Percentiles rank a stretch among this genome's conserved stretches.
phyloP scores from a whole-genome alignment of 2,329 filamentous ascomycete genomes.

The Amphichorda felina region DNA sequence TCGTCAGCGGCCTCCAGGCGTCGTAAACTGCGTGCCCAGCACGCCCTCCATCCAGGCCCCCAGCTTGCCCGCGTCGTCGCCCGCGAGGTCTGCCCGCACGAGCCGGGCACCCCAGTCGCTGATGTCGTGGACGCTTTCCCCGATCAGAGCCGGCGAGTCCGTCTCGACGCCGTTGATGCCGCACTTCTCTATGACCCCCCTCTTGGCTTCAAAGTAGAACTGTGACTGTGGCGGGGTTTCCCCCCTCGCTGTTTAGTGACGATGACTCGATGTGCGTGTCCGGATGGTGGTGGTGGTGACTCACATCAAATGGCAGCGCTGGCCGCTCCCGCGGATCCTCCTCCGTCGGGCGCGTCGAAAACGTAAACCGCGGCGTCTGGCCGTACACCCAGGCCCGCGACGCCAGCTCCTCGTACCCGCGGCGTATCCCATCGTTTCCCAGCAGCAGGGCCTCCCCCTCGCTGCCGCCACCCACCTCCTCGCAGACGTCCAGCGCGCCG shows the following conservation, averaged over 20 bases:
- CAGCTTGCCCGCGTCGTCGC: neutral
- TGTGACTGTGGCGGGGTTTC: too few relatives aligned
- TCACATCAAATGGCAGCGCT: conserved; percentile 31
- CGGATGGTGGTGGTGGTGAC: too few relatives aligned
- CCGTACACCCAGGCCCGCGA: conserved; percentile 66
- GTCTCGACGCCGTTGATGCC: conserved; percentile 9
- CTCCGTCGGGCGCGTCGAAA: conserved; percentile 49
- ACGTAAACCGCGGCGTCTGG: conserved; percentile 76
- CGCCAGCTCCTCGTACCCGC: conserved; percentile 24
- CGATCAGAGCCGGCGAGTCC: neutral
- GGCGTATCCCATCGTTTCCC: conserved; percentile 27
- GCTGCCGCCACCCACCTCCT: conserved; percentile 31
- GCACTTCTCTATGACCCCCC: conserved; percentile 23
- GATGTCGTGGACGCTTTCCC: conserved; percentile 1
- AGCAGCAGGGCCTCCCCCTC: conserved; percentile 26
- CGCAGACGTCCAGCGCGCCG: conserved; percentile 15
- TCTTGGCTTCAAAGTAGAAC: conserved; percentile 21
- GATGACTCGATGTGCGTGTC: too few relatives aligned
- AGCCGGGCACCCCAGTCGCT: conserved; percentile 3
- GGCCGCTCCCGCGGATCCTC: conserved; percentile 46
- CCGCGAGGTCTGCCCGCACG: neutral
- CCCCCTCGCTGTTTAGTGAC: too few relatives aligned
- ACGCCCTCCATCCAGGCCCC: conserved; percentile 4
- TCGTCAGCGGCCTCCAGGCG: too few relatives aligned
- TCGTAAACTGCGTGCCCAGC: conserved; percentile 3